These are phyloP conservation scores for Pythium inflatum DNA, from an alignment of 352 stramenopile genomes.

Conservation along the genomic window DNA sequence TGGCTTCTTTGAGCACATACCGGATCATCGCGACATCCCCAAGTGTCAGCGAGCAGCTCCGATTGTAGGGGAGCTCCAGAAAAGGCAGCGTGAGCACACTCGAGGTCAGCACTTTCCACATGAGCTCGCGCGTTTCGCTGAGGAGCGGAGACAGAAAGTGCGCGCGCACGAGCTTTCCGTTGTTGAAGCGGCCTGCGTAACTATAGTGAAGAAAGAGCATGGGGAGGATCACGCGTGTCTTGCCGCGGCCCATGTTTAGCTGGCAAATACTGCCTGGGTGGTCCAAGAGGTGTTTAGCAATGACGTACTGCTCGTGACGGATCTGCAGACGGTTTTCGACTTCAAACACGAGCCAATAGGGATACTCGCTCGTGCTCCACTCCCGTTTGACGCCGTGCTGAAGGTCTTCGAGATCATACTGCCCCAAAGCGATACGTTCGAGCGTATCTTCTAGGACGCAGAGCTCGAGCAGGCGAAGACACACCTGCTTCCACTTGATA, in stretches of 20 bases:
- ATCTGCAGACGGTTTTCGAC: constrained; percentile 82
- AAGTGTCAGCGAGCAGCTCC: constrained; percentile 46
- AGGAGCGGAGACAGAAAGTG: constrained; percentile 70
- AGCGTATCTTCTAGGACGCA: constrained; percentile 83
- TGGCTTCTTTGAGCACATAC: constrained; percentile 44
- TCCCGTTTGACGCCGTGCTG: constrained; percentile 35
- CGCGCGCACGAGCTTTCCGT: constrained; percentile 43
- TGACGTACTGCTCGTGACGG: constrained; percentile 75
- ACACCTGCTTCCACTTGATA: constrained; percentile 26
- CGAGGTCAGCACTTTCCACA: constrained; percentile 60
- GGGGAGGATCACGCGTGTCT: constrained; percentile 87
- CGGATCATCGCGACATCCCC: constrained; percentile 37
- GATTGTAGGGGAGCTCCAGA: constrained; percentile 74
- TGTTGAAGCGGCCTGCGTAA: constrained; percentile 14
- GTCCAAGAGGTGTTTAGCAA: constrained; percentile 76
- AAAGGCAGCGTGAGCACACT: constrained; percentile 47
- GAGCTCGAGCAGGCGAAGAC: constrained; percentile 52
- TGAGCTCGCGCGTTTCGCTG: constrained; percentile 66
- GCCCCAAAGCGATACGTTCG: constrained; percentile 32
- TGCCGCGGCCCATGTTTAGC: constrained; percentile 89
- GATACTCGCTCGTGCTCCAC: constrained; percentile 63
- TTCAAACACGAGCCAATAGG: constrained; percentile 89
- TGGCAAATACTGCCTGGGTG: constrained; percentile 71
- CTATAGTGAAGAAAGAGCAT: constrained; percentile 85
- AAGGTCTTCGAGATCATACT: constrained; percentile 51